phyloP scores from a whole-genome alignment of 1,139 yeast species.

The Eremothecium sinecaudum region DNA sequence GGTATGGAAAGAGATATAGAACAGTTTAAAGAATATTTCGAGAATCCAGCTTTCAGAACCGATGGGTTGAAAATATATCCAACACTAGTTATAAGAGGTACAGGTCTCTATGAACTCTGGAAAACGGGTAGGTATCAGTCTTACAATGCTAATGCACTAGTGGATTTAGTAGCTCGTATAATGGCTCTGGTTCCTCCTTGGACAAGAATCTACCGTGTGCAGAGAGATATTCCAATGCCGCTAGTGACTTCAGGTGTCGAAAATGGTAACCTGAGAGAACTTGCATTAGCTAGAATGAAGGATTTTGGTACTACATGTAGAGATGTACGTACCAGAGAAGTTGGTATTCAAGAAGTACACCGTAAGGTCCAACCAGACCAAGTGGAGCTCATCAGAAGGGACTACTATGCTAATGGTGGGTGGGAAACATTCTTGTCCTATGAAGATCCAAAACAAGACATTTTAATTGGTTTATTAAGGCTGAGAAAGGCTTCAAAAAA shows the following conservation, averaged over 20 bases:
- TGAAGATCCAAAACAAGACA: conserved; percentile 96
- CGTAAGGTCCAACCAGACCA: conserved; percentile 96
- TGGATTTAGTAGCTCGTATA: conserved; percentile 90
- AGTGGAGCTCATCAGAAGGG: conserved; percentile 90
- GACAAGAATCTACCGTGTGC: conserved; percentile 98
- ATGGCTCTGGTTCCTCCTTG: conserved; percentile 97
- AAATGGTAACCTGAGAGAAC: conserved; percentile 90
- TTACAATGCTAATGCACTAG: conserved; percentile 87
- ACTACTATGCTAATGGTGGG: conserved; percentile 95
- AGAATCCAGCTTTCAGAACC: conserved; percentile 92
- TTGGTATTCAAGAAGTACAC: conserved; percentile 97
- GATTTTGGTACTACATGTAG: conserved; percentile 95
- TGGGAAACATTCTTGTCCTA: conserved; percentile 97
- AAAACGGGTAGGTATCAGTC: conserved; percentile 90
- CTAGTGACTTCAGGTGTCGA: conserved; percentile 96
- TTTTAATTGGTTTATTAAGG: conserved; percentile 80
- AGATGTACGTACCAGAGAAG: conserved; percentile 97
- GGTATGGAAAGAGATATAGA: conserved; percentile 98
- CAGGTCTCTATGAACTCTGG: conserved; percentile 96
- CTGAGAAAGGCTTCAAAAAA: conserved; percentile 83
- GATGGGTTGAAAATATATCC: conserved; percentile 96
- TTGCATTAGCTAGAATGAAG: conserved; percentile 94
- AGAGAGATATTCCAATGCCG: conserved; percentile 99
- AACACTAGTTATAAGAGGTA: conserved; percentile 92
- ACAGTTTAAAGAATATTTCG: conserved; percentile 92